Conservation (phyloP, 805 yeast genomes). For the Schwanniomyces occidentalis region DNA sequence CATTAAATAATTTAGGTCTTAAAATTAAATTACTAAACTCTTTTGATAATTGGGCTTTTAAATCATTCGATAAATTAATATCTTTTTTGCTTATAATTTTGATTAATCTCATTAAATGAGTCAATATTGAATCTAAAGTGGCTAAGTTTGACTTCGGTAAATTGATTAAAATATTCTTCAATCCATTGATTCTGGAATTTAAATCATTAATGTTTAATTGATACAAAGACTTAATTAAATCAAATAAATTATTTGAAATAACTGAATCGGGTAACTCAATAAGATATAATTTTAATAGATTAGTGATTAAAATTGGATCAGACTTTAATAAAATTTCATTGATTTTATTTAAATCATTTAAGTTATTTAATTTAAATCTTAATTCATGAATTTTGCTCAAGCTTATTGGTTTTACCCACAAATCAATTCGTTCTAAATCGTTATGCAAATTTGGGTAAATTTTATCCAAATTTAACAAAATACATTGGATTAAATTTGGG, state of each 20-base stretch:
- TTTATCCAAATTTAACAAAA: slow-evolving; percentile 65
- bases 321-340: slow-evolving; percentile 34
- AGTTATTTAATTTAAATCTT: slow-evolving; percentile 52
- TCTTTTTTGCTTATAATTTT: slow-evolving; percentile 44
- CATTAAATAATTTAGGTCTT: slow-evolving; percentile 39
- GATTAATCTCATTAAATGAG: slow-evolving; percentile 69
- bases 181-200: slow-evolving; percentile 55
- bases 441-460: slow-evolving; percentile 67
- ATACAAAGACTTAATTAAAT: slow-evolving; percentile 68
- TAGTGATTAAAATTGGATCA: slow-evolving; percentile 61
- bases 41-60: slow-evolving; percentile 54
- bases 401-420: slow-evolving; percentile 70
- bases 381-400: slow-evolving; percentile 60
- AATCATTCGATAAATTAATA: slow-evolving; percentile 31
- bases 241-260: slow-evolving; percentile 64
- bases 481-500: slow-evolving; percentile 63
- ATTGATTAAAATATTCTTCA: slow-evolving; percentile 65
- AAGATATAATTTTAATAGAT: slow-evolving; percentile 68
- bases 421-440: slow-evolving; percentile 64
- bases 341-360: slow-evolving; percentile 29
- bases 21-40: slow-evolving; percentile 66
- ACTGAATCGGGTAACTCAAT: slow-evolving; percentile 80
- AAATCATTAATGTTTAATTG: slow-evolving; percentile 32
- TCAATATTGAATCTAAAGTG: slow-evolving; percentile 74
- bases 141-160: slow-evolving; percentile 73